A percentile compares a stretch with the other conserved stretches of the same genome.
Evolutionary conservation across 2,329 filamentous ascomycete species (phyloP).

Genomic region (Colletotrichum lini): DNA sequence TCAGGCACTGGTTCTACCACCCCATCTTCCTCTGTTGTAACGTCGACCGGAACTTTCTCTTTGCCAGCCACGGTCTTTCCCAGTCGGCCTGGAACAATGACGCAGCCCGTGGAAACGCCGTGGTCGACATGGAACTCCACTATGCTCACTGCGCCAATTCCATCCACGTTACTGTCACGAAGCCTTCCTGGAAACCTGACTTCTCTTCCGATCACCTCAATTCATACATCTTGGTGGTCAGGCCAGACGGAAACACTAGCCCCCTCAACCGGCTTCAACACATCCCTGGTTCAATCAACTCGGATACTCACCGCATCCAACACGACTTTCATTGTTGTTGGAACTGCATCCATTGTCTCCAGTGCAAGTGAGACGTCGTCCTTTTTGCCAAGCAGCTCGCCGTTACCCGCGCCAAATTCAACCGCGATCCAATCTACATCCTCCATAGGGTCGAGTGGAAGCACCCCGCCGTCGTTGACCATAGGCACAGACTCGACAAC

Average conservation of each 20-base stretch:
- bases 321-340: background rate
- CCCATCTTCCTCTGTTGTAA: background rate
- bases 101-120: constrained; percentile 25
- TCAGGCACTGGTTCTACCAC: background rate
- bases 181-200: background rate
- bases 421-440: background rate
- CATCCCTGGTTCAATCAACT: background rate
- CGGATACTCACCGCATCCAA: background rate
- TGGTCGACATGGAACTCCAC: constrained; percentile 33
- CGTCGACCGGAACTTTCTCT: background rate
- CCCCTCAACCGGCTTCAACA: background rate
- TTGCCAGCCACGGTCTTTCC: background rate
- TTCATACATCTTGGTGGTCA: background rate
- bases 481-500: background rate
- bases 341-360: background rate
- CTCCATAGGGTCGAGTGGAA: background rate
- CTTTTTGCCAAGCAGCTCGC: background rate
- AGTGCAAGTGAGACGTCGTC: background rate
- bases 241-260: background rate
- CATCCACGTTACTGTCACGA: background rate
- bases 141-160: background rate
- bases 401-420: background rate
- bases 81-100: constrained; percentile 5
- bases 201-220: background rate
- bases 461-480: background rate